Conservation (phyloP, 2,329 filamentous ascomycete genomes). For the Diplodia seriata region DNA sequence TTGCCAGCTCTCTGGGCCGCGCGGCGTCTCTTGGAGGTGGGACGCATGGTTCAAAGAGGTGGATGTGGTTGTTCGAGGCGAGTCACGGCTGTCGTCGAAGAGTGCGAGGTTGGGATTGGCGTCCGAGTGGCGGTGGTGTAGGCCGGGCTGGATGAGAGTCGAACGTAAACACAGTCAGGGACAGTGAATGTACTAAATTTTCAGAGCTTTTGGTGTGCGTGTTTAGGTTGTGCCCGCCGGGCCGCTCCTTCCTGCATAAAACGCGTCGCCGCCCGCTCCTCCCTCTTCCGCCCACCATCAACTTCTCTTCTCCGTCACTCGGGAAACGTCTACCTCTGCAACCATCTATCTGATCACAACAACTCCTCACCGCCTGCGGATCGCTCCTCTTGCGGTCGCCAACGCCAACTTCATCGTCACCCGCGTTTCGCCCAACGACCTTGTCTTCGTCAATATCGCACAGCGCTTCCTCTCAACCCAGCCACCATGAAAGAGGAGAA, state of each 20-base stretch:
- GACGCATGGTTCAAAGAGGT: background rate
- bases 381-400: background rate
- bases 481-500: conserved; percentile 9
- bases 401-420: too few relatives aligned
- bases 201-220: background rate
- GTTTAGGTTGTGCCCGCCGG: background rate
- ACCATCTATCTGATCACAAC: too few relatives aligned
- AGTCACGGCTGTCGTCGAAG: too few relatives aligned
- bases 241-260: background rate
- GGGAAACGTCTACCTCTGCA: too few relatives aligned
- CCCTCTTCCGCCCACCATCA: background rate
- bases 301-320: background rate
- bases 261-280: background rate
- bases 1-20: background rate
- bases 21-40: background rate
- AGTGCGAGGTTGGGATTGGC: too few relatives aligned
- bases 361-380: too few relatives aligned
- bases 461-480: background rate
- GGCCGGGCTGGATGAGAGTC: too few relatives aligned
- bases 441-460: too few relatives aligned
- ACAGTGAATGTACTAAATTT: background rate
- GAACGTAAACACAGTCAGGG: background rate
- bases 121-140: too few relatives aligned
- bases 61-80: background rate
- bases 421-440: background rate